A percentile compares a stretch with the other conserved stretches of the same genome.
Evolutionary conservation across 2,329 filamentous ascomycete genomes (phyloP).

Genomic region (Diaporthe australafricana): DNA sequence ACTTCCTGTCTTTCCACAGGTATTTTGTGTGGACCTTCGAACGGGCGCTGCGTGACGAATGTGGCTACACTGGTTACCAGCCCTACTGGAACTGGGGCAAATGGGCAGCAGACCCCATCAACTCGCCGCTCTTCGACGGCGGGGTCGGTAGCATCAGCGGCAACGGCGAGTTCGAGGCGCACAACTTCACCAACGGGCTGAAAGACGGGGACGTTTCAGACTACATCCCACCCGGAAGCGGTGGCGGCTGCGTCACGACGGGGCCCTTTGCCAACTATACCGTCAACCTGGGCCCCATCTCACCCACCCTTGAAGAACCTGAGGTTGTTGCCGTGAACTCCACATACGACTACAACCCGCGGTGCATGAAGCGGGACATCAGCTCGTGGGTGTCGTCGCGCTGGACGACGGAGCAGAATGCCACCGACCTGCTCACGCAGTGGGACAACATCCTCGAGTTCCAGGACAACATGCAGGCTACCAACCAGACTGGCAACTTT

Average conservation of each 20-base stretch:
- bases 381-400: conserved; percentile 32
- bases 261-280: conserved; percentile 42
- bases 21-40: conserved; percentile 11
- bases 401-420: conserved; percentile 5
- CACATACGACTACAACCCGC: conserved; percentile 22
- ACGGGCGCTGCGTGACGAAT: conserved; percentile 21
- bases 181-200: conserved; percentile 43
- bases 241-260: conserved; percentile 52
- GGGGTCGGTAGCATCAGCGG: conserved; percentile 11
- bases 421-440: neutral
- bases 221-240: conserved; percentile 58
- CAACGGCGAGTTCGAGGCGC: conserved; percentile 42
- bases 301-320: conserved; percentile 38
- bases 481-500: neutral
- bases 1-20: conserved; percentile 26
- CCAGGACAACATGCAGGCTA: conserved; percentile 28
- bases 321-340: conserved; percentile 34
- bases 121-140: conserved; percentile 29
- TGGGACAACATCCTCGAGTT: conserved; percentile 35
- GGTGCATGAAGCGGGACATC: conserved; percentile 31
- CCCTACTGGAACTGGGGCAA: conserved; percentile 31
- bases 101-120: conserved; percentile 42
- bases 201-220: conserved; percentile 40
- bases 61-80: conserved; percentile 22
- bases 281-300: conserved; percentile 23